A percentile compares a stretch with the other conserved stretches of the same genome.
Evolutionary conservation across 2,329 filamentous ascomycete species (phyloP).

Genomic region (Macroventuria anomochaeta): DNA sequence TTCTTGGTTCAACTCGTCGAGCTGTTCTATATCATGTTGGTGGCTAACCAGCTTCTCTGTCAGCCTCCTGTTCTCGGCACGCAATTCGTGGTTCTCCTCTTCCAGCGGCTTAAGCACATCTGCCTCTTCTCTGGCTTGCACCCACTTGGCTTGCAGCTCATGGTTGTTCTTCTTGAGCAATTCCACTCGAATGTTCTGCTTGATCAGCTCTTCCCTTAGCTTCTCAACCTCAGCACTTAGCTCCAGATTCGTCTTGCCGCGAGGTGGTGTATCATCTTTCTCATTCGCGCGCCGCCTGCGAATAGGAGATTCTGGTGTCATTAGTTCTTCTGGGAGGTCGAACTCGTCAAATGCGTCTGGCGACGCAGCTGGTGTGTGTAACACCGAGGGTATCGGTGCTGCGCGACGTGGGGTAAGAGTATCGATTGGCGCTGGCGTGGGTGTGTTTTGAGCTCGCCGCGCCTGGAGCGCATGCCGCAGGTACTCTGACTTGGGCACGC

Average conservation of each 20-base stretch:
- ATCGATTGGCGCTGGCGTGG: background rate
- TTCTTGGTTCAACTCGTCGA: conserved; percentile 23
- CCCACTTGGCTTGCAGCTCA: conserved; percentile 36
- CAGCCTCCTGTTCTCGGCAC: conserved; percentile 32
- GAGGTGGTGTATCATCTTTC: conserved; percentile 23
- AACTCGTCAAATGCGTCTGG: conserved; percentile 32
- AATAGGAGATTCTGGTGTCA: conserved; percentile 35
- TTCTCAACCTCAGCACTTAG: conserved; percentile 36
- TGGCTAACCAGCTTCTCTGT: conserved; percentile 29
- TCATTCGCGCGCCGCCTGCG: conserved; percentile 39
- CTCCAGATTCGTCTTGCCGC: conserved; percentile 38
- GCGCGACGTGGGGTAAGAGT: background rate
- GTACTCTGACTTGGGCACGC: conserved; percentile 44
- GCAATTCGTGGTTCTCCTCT: conserved; percentile 36
- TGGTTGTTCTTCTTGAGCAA: conserved; percentile 41
- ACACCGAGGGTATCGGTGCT: conserved; percentile 6
- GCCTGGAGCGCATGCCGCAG: conserved; percentile 44
- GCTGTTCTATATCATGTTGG: conserved; percentile 25
- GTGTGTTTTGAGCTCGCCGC: conserved; percentile 30
- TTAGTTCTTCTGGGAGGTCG: conserved; percentile 43
- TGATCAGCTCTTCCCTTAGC: conserved; percentile 37
- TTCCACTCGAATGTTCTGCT: conserved; percentile 41
- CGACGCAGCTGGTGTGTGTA: conserved; percentile 15
- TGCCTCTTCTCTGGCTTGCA: conserved; percentile 32
- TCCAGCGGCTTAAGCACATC: conserved; percentile 37